Conservation (phyloP, 768 basidiomycete genomes). For the Trametes villosa region DNA sequence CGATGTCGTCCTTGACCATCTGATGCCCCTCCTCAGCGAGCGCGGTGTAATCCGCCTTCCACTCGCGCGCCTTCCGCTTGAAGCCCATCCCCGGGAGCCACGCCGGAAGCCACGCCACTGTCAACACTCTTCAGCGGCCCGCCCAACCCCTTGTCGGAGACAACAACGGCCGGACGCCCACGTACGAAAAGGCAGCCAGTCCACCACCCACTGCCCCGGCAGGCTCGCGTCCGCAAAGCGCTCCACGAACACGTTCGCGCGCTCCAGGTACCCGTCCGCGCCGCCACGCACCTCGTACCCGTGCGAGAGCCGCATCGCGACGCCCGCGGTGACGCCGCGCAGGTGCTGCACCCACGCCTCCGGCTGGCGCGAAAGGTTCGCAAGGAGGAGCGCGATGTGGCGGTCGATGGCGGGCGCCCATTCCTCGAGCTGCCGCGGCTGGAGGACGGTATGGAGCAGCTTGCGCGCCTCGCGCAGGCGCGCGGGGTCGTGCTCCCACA, state of each 20-base stretch:
- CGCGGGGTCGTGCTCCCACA: slow-evolving; percentile 7
- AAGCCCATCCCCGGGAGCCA: slow-evolving; percentile 33
- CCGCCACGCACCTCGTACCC: not conserved
- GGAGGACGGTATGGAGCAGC: slow-evolving; percentile 6
- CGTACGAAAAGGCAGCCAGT: slow-evolving; percentile 19
- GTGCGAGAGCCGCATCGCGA: slow-evolving; percentile 16
- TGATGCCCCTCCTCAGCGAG: slow-evolving; percentile 12
- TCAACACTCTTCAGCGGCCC: not conserved
- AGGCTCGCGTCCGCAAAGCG: slow-evolving; percentile 8
- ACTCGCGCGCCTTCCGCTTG: slow-evolving; percentile 23
- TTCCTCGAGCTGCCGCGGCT: slow-evolving; percentile 1
- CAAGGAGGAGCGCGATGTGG: slow-evolving; percentile 2
- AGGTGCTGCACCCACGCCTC: slow-evolving; percentile 63
- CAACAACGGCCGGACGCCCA: not conserved
- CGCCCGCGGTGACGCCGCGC: slow-evolving; percentile 5
- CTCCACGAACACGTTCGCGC: slow-evolving; percentile 6
- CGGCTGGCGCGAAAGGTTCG: slow-evolving; percentile 39
- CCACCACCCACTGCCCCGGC: slow-evolving; percentile 1
- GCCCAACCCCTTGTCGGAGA: no score
- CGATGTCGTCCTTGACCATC: slow-evolving; percentile 15
- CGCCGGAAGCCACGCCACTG: slow-evolving; percentile 29
- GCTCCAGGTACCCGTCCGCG: not conserved
- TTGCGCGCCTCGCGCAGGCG: slow-evolving; percentile 9
- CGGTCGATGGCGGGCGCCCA: not conserved
- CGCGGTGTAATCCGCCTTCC: slow-evolving; percentile 15